Percentiles rank a stretch among this genome's conserved stretches.
Evolutionary conservation across 805 yeast species (phyloP).

Genomic region (Candida insectalens): DNA sequence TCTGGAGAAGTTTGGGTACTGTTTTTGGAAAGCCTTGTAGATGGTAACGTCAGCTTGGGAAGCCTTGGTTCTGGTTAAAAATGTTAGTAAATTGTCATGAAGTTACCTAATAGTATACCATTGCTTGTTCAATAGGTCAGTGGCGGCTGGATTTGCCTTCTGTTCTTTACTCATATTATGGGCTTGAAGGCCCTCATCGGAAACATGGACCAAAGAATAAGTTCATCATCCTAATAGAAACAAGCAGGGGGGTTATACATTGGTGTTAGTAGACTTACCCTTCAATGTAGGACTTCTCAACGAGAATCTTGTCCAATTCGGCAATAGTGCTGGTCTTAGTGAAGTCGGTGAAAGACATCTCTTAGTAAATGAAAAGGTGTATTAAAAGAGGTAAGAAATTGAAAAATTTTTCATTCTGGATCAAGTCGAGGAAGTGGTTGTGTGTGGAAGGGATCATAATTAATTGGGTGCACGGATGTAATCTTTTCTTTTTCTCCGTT

Average conservation of each 20-base stretch:
- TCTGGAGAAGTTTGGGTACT: slow-evolving; percentile 92
- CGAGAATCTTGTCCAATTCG: slow-evolving; percentile 75
- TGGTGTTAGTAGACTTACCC: slow-evolving; percentile 59
- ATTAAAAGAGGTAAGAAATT: no score
- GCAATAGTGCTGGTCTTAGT: slow-evolving; percentile 65
- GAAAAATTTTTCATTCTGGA: background rate
- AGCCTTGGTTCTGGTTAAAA: slow-evolving; percentile 59
- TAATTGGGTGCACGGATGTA: no score
- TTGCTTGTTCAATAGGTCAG: no score
- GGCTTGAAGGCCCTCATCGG: slow-evolving; percentile 96
- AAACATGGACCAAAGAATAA: slow-evolving; percentile 85
- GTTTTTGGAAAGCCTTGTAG: slow-evolving; percentile 86
- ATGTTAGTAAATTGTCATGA: slow-evolving; percentile 3
- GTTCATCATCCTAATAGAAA: slow-evolving; percentile 47
- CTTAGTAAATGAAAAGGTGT: no score
- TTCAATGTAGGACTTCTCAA: slow-evolving; percentile 89
- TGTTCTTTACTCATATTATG: slow-evolving; percentile 81
- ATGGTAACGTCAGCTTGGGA: slow-evolving; percentile 93
- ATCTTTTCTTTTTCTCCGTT: no score
- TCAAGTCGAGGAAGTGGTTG: no score
- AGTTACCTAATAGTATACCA: no score
- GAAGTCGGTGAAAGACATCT: slow-evolving; percentile 75
- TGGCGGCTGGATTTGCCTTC: slow-evolving; percentile 18
- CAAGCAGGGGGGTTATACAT: background rate
- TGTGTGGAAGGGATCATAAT: no score